These are phyloP conservation scores for Colletotrichum ledebouriae DNA, from an alignment of 2,329 filamentous ascomycete species.

Conservation along the genomic window DNA sequence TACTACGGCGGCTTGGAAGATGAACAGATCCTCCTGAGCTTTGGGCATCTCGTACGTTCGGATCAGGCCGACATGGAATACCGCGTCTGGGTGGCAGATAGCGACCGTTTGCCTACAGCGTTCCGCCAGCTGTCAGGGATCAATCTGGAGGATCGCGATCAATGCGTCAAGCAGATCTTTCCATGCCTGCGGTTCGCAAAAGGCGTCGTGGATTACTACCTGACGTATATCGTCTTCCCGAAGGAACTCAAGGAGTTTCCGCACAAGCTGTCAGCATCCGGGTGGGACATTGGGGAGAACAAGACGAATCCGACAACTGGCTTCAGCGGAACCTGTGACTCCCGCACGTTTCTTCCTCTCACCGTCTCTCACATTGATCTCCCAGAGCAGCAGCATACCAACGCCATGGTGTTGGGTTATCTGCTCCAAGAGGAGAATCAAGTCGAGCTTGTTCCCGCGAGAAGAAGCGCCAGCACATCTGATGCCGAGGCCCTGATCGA, in stretches of 20 bases:
- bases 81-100: slow-evolving; percentile 58
- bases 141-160: slow-evolving; percentile 68
- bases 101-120: slow-evolving; percentile 48
- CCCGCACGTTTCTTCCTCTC: slow-evolving; percentile 68
- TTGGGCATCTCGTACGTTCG: slow-evolving; percentile 62
- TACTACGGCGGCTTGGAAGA: slow-evolving; percentile 69
- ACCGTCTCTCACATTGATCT: slow-evolving; percentile 64
- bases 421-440: slow-evolving; percentile 68
- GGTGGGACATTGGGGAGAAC: slow-evolving; percentile 72
- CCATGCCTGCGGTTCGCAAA: slow-evolving; percentile 66
- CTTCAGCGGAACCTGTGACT: slow-evolving; percentile 80
- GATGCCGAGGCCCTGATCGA: slow-evolving; percentile 60
- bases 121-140: slow-evolving; percentile 63
- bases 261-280: slow-evolving; percentile 73
- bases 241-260: slow-evolving; percentile 74
- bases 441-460: slow-evolving; percentile 48
- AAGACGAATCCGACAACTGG: slow-evolving; percentile 69
- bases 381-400: slow-evolving; percentile 70
- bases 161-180: slow-evolving; percentile 65
- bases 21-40: slow-evolving; percentile 60
- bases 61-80: slow-evolving; percentile 69
- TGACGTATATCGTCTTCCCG: slow-evolving; percentile 70
- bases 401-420: slow-evolving; percentile 73
- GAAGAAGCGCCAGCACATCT: slow-evolving; percentile 37
- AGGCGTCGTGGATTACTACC: slow-evolving; percentile 72